These are phyloP conservation scores for Dryas integrifolia DNA, from an alignment of 331 rosid genomes.

Conservation along the genomic window DNA sequence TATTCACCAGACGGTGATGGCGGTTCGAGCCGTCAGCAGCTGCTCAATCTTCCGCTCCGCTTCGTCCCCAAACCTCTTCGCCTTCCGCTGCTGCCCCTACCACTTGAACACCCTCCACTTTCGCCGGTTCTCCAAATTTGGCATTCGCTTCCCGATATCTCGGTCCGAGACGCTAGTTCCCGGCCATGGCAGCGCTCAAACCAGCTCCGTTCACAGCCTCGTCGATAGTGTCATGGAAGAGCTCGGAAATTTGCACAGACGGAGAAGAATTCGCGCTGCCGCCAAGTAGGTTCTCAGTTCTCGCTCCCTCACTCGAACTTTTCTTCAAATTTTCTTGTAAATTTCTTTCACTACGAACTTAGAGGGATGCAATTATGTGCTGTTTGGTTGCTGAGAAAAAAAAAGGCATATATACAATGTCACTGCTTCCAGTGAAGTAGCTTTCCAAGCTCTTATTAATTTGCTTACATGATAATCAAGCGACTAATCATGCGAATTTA, in stretches of 20 bases:
- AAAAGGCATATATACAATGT: neutral
- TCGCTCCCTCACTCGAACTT: neutral
- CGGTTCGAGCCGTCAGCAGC: slow-evolving; percentile 63
- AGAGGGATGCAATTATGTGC: neutral
- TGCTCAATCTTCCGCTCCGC: slow-evolving; percentile 55
- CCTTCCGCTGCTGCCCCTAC: slow-evolving; percentile 46
- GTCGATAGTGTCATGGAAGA: slow-evolving; percentile 66
- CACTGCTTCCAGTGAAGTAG: too few species aligned
- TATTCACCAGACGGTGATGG: slow-evolving; percentile 35
- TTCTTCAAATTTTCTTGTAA: neutral
- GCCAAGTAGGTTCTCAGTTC: slow-evolving; percentile 39
- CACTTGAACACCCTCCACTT: slow-evolving; percentile 28
- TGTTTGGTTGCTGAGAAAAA: slow-evolving; percentile 11
- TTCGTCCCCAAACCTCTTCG: slow-evolving; percentile 46
- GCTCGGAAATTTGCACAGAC: slow-evolving; percentile 45
- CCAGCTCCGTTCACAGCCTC: slow-evolving; percentile 53
- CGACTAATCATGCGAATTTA: neutral
- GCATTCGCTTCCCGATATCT: slow-evolving; percentile 18
- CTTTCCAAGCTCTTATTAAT: neutral
- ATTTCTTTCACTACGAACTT: neutral
- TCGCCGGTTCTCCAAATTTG: slow-evolving; percentile 25
- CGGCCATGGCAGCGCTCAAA: slow-evolving; percentile 35
- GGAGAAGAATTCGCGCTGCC: slow-evolving; percentile 45
- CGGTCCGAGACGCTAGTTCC: slow-evolving; percentile 25
- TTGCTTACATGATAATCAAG: too few species aligned